These are phyloP conservation scores for Geoglossum glabrum DNA, from an alignment of 495 filamentous ascomycete species.

Conservation along the genomic window DNA sequence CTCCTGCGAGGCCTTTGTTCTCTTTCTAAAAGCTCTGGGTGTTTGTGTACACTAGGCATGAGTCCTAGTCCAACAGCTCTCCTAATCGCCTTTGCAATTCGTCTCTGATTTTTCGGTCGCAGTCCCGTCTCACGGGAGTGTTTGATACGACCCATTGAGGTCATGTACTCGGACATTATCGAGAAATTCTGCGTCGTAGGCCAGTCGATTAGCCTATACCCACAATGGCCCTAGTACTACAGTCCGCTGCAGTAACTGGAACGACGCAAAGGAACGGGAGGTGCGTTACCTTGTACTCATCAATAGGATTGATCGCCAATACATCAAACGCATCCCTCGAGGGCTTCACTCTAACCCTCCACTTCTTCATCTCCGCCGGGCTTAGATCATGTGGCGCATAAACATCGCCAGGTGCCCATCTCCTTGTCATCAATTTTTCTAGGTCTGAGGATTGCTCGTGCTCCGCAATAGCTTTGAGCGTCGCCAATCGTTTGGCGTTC, in stretches of 20 bases:
- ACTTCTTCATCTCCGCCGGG: slow-evolving; percentile 50
- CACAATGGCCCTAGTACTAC: not conserved
- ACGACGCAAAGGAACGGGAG: not conserved
- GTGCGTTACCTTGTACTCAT: slow-evolving; percentile 53
- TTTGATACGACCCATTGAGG: slow-evolving; percentile 66
- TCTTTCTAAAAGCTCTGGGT: slow-evolving; percentile 62
- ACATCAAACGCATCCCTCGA: slow-evolving; percentile 55
- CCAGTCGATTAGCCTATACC: not conserved
- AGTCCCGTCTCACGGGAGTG: slow-evolving; percentile 53
- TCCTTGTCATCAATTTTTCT: slow-evolving; percentile 17
- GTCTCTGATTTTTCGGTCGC: slow-evolving; percentile 72
- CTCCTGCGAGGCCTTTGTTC: not conserved
- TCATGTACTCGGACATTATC: slow-evolving; percentile 79
- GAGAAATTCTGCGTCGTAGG: slow-evolving; percentile 53
- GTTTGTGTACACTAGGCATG: slow-evolving; percentile 78
- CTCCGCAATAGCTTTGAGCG: not conserved
- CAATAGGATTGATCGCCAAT: slow-evolving; percentile 59
- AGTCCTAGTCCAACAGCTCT: slow-evolving; percentile 74
- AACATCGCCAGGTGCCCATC: slow-evolving; percentile 57
- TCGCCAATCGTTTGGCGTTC: not conserved
- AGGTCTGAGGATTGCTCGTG: not conserved
- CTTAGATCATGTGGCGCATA: slow-evolving; percentile 82
- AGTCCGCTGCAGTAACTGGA: not conserved
- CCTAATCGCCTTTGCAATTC: slow-evolving; percentile 79
- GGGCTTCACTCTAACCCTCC: slow-evolving; percentile 29